phyloP scores from a whole-genome alignment of 345 rosid genomes.

The Cardamine chenopodiifolia region DNA sequence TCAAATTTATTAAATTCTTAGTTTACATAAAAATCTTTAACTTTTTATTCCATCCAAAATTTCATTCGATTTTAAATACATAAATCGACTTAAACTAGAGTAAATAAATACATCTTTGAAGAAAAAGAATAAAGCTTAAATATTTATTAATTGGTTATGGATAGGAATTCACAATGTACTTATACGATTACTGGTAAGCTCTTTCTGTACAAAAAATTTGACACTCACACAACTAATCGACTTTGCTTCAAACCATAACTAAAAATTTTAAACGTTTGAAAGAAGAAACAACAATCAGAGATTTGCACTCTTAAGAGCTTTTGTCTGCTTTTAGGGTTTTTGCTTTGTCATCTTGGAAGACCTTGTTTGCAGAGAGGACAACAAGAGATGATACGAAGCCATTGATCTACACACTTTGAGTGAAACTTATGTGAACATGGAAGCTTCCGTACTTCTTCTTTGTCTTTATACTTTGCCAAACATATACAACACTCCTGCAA shows the following conservation, averaged over 20 bases:
- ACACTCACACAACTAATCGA: constrained; percentile 45
- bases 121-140: too few relatives aligned
- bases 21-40: too few relatives aligned
- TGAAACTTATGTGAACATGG: constrained; percentile 95
- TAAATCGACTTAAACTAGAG: too few relatives aligned
- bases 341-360: constrained; percentile 54
- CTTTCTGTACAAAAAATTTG: constrained; percentile 32
- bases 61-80: too few relatives aligned
- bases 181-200: constrained; percentile 45
- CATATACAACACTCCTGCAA: constrained; percentile 94
- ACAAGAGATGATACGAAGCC: constrained; percentile 93
- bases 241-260: constrained; percentile 30
- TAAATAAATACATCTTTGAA: too few relatives aligned
- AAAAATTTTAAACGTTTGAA: not conserved
- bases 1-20: too few relatives aligned
- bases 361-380: constrained; percentile 97
- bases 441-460: constrained; percentile 81
- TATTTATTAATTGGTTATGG: too few relatives aligned
- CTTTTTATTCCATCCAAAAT: too few relatives aligned
- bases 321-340: constrained; percentile 13
- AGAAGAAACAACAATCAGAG: not conserved
- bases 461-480: constrained; percentile 78
- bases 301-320: constrained; percentile 26
- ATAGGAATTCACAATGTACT: constrained; percentile 19
- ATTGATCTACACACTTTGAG: constrained; percentile 91